Percentiles rank a stretch among this genome's conserved stretches.
These are phyloP conservation scores for Geum urbanum DNA, from an alignment of 306 rosid species.

Conservation along the genomic window DNA sequence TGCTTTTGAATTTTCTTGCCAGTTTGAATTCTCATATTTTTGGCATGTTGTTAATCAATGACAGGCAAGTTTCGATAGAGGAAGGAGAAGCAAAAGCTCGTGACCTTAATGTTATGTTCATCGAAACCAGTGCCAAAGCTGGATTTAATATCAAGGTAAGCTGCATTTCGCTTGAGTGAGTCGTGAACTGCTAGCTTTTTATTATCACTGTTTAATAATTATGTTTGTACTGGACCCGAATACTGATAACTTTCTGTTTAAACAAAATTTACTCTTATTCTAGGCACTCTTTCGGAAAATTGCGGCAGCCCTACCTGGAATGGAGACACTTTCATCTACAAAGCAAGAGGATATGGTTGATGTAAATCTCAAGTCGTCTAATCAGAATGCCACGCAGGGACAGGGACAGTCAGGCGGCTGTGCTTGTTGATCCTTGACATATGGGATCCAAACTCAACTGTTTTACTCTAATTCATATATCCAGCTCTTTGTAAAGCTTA, in stretches of 20 bases:
- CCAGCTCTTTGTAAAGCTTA: conserved; percentile 20
- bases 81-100: conserved; percentile 83
- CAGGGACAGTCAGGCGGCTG: conserved; percentile 67
- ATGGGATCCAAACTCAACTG: neutral
- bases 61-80: conserved; percentile 86
- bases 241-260: neutral
- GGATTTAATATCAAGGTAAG: conserved; percentile 84
- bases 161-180: neutral
- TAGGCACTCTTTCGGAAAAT: conserved; percentile 86
- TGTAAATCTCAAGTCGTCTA: conserved; percentile 72
- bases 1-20: neutral
- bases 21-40: conserved; percentile 20
- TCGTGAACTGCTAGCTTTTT: neutral
- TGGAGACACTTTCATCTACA: conserved; percentile 80
- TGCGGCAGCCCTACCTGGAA: conserved; percentile 90
- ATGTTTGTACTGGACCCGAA: neutral
- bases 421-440: conserved; percentile 39
- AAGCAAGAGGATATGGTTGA: conserved; percentile 95
- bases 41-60: conserved; percentile 13
- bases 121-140: conserved; percentile 93
- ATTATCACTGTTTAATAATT: neutral
- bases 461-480: neutral
- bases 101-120: conserved; percentile 75
- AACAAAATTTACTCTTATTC: neutral
- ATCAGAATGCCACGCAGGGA: conserved; percentile 36